Evolutionary conservation across 805 yeast genomes (phyloP).

Genomic region (Phaffomyces thermotolerans): DNA sequence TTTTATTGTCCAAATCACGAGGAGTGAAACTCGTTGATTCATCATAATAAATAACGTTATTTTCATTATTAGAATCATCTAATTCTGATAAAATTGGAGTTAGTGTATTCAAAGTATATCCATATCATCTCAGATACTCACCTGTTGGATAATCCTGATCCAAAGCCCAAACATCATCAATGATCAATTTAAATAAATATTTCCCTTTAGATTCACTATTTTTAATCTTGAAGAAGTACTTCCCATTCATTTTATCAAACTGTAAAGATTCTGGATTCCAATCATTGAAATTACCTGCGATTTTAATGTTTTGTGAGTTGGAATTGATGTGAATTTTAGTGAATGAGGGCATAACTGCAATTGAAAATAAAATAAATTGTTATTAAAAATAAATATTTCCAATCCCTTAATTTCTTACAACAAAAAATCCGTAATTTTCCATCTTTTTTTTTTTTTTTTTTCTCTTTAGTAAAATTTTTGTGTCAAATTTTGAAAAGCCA

Average conservation of each 20-base stretch:
- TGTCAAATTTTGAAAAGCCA: no score
- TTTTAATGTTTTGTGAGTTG: conserved; percentile 18
- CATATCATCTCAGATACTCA: conserved; percentile 21
- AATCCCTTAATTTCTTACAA: background rate
- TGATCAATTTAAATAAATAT: conserved; percentile 21
- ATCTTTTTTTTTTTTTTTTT: background rate
- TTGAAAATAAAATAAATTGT: no score
- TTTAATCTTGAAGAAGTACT: conserved; percentile 12
- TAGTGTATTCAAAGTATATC: no score
- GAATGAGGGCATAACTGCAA: no score
- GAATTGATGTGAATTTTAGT: conserved; percentile 13
- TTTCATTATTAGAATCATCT: conserved; percentile 31
- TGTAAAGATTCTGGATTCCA: conserved; percentile 24
- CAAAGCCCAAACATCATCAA: conserved; percentile 15
- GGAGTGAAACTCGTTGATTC: background rate
- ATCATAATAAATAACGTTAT: conserved; percentile 27
- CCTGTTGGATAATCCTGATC: conserved; percentile 18
- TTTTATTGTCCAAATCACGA: background rate
- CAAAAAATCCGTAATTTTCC: background rate
- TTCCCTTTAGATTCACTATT: conserved; percentile 12
- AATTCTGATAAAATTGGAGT: conserved; percentile 21
- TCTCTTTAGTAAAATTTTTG: no score
- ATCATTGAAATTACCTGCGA: conserved; percentile 32
- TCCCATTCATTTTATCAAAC: conserved; percentile 1
- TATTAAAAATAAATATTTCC: no score